Percentiles rank a stretch among this genome's conserved stretches.
Conservation (phyloP, 108 stramenopile genomes). For the Nannochloropsis salina region DNA sequence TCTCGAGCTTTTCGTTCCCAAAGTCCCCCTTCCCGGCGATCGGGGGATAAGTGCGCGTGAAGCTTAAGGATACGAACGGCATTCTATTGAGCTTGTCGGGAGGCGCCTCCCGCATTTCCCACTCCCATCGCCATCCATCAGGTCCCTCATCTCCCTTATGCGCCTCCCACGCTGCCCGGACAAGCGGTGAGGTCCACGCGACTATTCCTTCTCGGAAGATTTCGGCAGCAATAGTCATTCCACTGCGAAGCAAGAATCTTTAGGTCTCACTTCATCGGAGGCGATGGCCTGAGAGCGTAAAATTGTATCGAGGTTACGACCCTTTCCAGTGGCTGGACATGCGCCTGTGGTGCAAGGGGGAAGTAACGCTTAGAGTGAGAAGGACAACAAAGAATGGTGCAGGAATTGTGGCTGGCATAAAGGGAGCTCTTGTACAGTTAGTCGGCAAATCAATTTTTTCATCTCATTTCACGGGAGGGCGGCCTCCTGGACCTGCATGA, state of each 20-base stretch:
- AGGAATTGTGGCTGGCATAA: background rate
- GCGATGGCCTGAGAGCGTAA: too few species aligned
- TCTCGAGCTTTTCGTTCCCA: too few species aligned
- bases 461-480: background rate
- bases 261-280: too few species aligned
- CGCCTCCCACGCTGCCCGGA: background rate
- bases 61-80: background rate
- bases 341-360: background rate
- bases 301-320: too few species aligned
- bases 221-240: background rate
- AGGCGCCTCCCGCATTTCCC: background rate
- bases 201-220: background rate
- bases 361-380: background rate
- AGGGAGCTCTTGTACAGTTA: background rate
- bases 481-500: background rate
- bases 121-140: constrained; percentile 17
- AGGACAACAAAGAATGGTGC: background rate
- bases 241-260: too few species aligned
- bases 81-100: background rate
- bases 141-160: background rate
- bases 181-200: background rate
- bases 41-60: background rate
- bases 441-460: background rate
- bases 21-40: too few species aligned
- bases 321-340: background rate